A percentile compares a stretch with the other conserved stretches of the same genome.
These are phyloP conservation scores for Coemansia sp. DNA, from an alignment of 192 early-diverging fungal species.

Conservation along the genomic window DNA sequence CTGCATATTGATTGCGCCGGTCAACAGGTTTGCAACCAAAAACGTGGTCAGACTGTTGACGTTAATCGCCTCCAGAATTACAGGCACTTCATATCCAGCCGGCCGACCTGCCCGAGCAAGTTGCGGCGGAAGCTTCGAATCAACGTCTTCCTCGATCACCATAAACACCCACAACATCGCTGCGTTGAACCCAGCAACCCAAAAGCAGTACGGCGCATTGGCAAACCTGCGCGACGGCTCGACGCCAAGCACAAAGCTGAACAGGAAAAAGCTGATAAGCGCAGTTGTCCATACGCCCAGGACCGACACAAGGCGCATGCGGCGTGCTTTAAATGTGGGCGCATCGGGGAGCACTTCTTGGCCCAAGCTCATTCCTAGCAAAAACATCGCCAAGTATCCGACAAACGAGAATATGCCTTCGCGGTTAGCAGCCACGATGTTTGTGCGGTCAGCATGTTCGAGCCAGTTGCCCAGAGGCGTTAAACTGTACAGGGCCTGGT, in stretches of 20 bases:
- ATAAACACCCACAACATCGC: slow-evolving; percentile 62
- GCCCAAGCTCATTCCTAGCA: slow-evolving; percentile 76
- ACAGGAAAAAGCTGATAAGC: slow-evolving; percentile 50
- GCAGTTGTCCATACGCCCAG: slow-evolving; percentile 46
- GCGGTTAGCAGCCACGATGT: slow-evolving; percentile 79
- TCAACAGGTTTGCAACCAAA: slow-evolving; percentile 85
- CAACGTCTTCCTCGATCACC: slow-evolving; percentile 60
- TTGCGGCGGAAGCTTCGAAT: slow-evolving; percentile 52
- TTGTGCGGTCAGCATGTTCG: slow-evolving; percentile 67
- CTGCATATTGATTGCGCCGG: slow-evolving; percentile 80
- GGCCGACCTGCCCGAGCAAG: slow-evolving; percentile 40
- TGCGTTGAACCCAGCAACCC: slow-evolving; percentile 73
- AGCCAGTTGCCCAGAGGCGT: slow-evolving; percentile 72
- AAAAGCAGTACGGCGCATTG: slow-evolving; percentile 76
- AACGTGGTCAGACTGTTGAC: slow-evolving; percentile 81
- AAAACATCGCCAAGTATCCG: slow-evolving; percentile 84
- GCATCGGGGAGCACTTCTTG: slow-evolving; percentile 56
- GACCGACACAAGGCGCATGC: slow-evolving; percentile 55
- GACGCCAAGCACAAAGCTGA: slow-evolving; percentile 57
- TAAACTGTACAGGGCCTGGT: slow-evolving; percentile 60
- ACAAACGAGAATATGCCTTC: slow-evolving; percentile 86
- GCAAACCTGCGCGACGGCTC: slow-evolving; percentile 73
- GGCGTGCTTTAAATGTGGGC: slow-evolving; percentile 41
- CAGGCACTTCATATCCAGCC: slow-evolving; percentile 55
- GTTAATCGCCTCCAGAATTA: slow-evolving; percentile 70